Base-by-base conservation (phyloP, 768 basidiomycete genomes). In the Filobasidium wieringae region DNA sequence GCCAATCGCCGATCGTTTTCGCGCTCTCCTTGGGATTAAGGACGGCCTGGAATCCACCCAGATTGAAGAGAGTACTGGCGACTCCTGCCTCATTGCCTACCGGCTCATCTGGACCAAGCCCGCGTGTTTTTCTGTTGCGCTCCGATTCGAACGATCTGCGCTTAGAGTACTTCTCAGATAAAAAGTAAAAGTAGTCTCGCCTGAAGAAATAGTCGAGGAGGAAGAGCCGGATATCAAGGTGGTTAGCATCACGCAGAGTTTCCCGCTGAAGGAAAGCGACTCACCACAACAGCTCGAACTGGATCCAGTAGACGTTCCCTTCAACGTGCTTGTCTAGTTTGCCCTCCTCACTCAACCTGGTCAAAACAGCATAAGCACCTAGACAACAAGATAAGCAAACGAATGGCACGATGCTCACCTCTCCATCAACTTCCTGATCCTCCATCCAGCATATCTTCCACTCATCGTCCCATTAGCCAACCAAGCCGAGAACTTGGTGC, bases 251-350 rank as follows among this genome's bases (percentile, higher is more conserved):
- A n/a, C n/a, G n/a, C n/a, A n/a, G n/a, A n/a, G n/a, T n/a, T n/a
- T n/a, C n/a, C n/a, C n/a, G n/a, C n/a, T n/a, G n/a, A n/a, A n/a
- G n/a, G n/a, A n/a, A n/a, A n/a, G n/a, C n/a, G n/a, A n/a, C n/a
- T n/a, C n/a, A n/a, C 77, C 76, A 77, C 14, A 77, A 70, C 2
- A 78, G 63, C 63, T 78, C 73, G 47, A 74, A 74, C 26, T 70
- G 55, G 53, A 72, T 58, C 66, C 76, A 77, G 55, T 76, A 75
- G 7, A 74, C 73, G 58, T 74, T 75, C 43, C 74, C 68, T 26
- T 60, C 61, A 3, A 51, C 59, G 27, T 70, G 68, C 50, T 69
- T 70, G 24, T 72, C 67, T 1, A 58, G 49, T 55, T 57, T 65
- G 30, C 67, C 60, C 14, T 58, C 53, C 29, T 68, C 65, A 53